These are phyloP conservation scores for Penicillium samsonianum DNA, from an alignment of 495 filamentous ascomycete species.

Conservation along the genomic window DNA sequence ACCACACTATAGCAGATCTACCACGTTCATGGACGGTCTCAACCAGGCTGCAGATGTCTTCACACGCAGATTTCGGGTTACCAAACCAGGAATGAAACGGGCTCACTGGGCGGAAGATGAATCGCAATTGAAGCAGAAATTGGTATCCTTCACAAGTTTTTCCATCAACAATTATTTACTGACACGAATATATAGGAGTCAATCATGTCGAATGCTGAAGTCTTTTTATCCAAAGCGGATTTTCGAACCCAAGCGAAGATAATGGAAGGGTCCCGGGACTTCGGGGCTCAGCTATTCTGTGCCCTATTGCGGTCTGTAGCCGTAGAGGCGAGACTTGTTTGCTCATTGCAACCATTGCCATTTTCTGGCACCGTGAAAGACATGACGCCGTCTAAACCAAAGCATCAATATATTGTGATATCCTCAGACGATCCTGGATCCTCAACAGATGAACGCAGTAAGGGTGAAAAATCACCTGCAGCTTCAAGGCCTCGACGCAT, in stretches of 20 bases:
- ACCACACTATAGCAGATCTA: conserved; percentile 69
- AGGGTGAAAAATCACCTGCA: conserved; percentile 16
- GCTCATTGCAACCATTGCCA: conserved; percentile 82
- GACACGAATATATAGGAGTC: conserved; percentile 27
- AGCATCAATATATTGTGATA: conserved; percentile 38
- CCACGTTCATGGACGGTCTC: conserved; percentile 77
- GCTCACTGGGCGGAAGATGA: conserved; percentile 71
- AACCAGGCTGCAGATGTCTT: conserved; percentile 68
- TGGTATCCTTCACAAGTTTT: conserved; percentile 25
- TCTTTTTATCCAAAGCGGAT: conserved; percentile 60
- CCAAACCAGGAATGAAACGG: conserved; percentile 65
- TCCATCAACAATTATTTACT: background rate
- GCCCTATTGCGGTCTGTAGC: conserved; percentile 75
- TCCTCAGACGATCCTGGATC: conserved; percentile 42
- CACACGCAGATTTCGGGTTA: conserved; percentile 65
- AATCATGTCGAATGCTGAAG: conserved; percentile 43
- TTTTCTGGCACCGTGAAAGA: conserved; percentile 64
- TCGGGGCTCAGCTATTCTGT: conserved; percentile 89
- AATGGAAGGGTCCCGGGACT: conserved; percentile 78
- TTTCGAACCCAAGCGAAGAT: conserved; percentile 67
- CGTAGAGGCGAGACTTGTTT: conserved; percentile 84
- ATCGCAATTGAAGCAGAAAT: conserved; percentile 58
- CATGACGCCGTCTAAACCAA: conserved; percentile 39
- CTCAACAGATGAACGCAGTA: conserved; percentile 29
- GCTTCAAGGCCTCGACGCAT: conserved; percentile 37